Evolutionary conservation across 352 stramenopile species (phyloP).

Genomic region (Saprolegnia parasitica): DNA sequence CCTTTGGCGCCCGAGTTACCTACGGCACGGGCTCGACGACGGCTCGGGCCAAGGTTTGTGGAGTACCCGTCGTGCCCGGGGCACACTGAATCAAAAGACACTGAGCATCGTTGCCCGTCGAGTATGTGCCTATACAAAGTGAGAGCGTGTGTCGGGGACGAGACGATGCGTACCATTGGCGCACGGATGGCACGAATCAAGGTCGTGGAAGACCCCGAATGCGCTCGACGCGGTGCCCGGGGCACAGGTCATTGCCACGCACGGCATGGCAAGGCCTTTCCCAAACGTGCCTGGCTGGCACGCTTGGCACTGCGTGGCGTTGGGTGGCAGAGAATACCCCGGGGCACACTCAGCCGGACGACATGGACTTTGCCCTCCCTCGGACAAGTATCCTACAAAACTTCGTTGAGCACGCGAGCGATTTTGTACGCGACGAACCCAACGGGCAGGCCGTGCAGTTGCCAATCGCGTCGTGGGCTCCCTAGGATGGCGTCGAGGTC

Average conservation of each 20-base stretch:
- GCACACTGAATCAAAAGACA: conserved; percentile 36
- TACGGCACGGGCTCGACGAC: background rate
- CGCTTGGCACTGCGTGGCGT: conserved; percentile 33
- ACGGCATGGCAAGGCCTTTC: conserved; percentile 30
- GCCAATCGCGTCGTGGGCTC: background rate
- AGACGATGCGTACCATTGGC: conserved; percentile 13
- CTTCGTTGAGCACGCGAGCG: background rate
- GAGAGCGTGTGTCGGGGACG: background rate
- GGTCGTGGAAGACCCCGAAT: conserved; percentile 32
- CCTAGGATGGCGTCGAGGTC: background rate
- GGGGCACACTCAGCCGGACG: conserved; percentile 30
- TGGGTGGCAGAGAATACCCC: conserved; percentile 34
- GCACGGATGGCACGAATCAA: conserved; percentile 34
- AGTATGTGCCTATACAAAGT: conserved; percentile 31
- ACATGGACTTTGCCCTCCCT: conserved; percentile 9
- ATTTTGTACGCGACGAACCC: background rate
- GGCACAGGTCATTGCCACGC: conserved; percentile 32
- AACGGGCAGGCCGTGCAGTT: conserved; percentile 14
- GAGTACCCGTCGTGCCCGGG: conserved; percentile 31
- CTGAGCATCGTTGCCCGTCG: conserved; percentile 34
- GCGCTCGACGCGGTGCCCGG: conserved; percentile 33
- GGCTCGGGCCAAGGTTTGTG: no score
- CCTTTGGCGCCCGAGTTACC: conserved; percentile 32
- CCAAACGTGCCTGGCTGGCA: conserved; percentile 26
- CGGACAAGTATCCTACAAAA: conserved; percentile 3